A percentile compares a stretch with the other conserved stretches of the same genome.
phyloP scores from a whole-genome alignment of 2,329 filamentous ascomycete genomes.

The Aspergillus chevalieri region DNA sequence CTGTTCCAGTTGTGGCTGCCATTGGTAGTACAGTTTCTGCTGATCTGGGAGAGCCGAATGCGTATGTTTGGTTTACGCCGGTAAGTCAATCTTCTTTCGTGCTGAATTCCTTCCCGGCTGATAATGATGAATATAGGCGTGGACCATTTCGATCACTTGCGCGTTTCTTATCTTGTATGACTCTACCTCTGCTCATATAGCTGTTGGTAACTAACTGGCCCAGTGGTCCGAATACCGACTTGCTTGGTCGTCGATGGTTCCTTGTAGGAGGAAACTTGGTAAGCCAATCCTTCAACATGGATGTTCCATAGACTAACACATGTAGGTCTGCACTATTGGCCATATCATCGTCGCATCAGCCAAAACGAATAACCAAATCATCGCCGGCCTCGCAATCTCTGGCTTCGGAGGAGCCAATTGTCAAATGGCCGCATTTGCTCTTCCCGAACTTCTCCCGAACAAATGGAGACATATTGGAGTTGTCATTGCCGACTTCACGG shows the following conservation, averaged over 20 bases:
- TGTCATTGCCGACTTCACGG: constrained; percentile 38
- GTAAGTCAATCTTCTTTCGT: constrained; percentile 2
- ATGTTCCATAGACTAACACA: background rate
- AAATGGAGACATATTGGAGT: constrained; percentile 45
- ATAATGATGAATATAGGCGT: constrained; percentile 9
- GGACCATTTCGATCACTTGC: constrained; percentile 38
- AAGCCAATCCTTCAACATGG: constrained; percentile 19
- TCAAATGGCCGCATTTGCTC: constrained; percentile 38
- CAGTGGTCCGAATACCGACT: constrained; percentile 41
- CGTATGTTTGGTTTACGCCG: constrained; percentile 27
- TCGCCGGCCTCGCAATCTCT: constrained; percentile 37
- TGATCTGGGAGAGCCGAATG: constrained; percentile 22
- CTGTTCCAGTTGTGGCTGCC: constrained; percentile 22
- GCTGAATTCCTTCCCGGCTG: background rate
- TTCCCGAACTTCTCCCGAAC: constrained; percentile 45
- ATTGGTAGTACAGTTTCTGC: constrained; percentile 21
- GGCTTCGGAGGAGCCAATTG: constrained; percentile 31
- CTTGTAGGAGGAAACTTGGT: constrained; percentile 38
- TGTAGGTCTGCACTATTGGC: constrained; percentile 29
- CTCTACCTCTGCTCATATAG: background rate
- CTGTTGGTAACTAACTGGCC: background rate
- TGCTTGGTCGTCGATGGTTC: constrained; percentile 45
- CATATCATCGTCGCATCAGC: constrained; percentile 36
- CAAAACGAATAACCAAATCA: constrained; percentile 19
- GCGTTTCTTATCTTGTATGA: constrained; percentile 35